phyloP scores from a whole-genome alignment of 2,329 filamentous ascomycete species.

The Aphanoascus verrucosus region DNA sequence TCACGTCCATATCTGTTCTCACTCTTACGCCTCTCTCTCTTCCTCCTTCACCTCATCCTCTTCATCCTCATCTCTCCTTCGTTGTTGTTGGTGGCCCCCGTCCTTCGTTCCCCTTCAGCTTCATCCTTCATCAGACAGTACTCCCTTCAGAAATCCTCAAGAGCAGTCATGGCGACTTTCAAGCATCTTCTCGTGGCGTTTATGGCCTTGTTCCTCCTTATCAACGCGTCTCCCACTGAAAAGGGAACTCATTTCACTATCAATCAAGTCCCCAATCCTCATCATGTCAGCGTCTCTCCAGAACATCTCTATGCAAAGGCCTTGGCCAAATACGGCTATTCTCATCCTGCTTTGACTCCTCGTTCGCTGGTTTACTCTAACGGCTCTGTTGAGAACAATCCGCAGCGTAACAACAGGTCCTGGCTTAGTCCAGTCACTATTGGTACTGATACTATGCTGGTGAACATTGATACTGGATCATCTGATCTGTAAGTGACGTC shows the following conservation, averaged over 20 bases:
- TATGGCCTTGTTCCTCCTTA: background rate
- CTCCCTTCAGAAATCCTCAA: too few species aligned
- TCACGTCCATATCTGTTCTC: background rate
- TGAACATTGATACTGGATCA: slow-evolving; percentile 63
- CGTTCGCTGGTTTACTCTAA: background rate
- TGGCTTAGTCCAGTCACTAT: slow-evolving; percentile 54
- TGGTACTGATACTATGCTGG: slow-evolving; percentile 51
- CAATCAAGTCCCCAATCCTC: slow-evolving; percentile 1
- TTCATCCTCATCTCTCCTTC: background rate
- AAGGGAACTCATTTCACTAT: slow-evolving; percentile 5
- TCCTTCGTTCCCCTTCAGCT: background rate
- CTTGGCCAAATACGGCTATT: slow-evolving; percentile 1
- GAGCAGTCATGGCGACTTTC: background rate
- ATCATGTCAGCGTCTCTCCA: background rate
- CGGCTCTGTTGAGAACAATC: slow-evolving; percentile 28
- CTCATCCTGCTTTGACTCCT: background rate
- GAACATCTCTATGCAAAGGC: background rate
- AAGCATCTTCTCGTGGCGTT: background rate
- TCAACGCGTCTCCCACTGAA: background rate
- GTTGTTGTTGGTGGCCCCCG: too few species aligned
- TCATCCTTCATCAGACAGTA: background rate
- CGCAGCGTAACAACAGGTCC: slow-evolving; percentile 44
- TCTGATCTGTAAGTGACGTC: slow-evolving; percentile 50
- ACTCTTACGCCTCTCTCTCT: background rate
- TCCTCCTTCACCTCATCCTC: background rate